These are phyloP conservation scores for Arxiozyma telluris DNA, from an alignment of 1,139 yeast genomes.

Conservation along the genomic window DNA sequence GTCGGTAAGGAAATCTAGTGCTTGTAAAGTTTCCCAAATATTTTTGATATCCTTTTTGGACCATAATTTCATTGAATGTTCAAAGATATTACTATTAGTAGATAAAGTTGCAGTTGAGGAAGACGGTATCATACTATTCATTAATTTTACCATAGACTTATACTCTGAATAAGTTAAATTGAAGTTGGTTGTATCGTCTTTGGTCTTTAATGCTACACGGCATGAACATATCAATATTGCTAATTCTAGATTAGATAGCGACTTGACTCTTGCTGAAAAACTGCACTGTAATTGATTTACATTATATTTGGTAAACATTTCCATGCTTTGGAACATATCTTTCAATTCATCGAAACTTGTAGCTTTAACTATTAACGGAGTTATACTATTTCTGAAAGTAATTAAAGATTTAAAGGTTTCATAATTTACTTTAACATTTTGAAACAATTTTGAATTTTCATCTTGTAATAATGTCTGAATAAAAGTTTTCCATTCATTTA, in stretches of 20 bases:
- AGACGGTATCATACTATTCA: slow-evolving; percentile 39
- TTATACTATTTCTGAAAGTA: slow-evolving; percentile 45
- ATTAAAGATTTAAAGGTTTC: slow-evolving; percentile 53
- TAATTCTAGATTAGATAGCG: slow-evolving; percentile 62
- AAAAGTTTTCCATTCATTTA: slow-evolving; percentile 43
- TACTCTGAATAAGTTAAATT: slow-evolving; percentile 76
- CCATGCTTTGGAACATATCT: slow-evolving; percentile 13
- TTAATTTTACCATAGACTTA: slow-evolving; percentile 41
- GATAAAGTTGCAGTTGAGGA: slow-evolving; percentile 28
- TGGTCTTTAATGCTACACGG: slow-evolving; percentile 54
- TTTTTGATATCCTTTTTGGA: slow-evolving; percentile 40
- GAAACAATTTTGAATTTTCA: slow-evolving; percentile 30
- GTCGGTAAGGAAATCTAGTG: slow-evolving; percentile 24
- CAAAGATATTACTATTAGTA: slow-evolving; percentile 28
- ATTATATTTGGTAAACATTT: slow-evolving; percentile 17
- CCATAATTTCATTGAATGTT: slow-evolving; percentile 41
- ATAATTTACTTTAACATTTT: slow-evolving; percentile 39
- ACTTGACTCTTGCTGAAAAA: slow-evolving; percentile 24
- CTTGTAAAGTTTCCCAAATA: slow-evolving; percentile 42
- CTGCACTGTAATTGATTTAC: slow-evolving; percentile 25
- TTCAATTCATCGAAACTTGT: slow-evolving; percentile 12
- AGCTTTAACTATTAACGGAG: slow-evolving; percentile 34
- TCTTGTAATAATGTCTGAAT: slow-evolving; percentile 32
- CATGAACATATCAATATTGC: slow-evolving; percentile 66
- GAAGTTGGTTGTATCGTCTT: slow-evolving; percentile 51